Evolutionary conservation across 1,139 yeast species (phyloP), one percentile per base, ranked within the genome.

Genomic region (Magnusiomyces magnusii): DNA sequence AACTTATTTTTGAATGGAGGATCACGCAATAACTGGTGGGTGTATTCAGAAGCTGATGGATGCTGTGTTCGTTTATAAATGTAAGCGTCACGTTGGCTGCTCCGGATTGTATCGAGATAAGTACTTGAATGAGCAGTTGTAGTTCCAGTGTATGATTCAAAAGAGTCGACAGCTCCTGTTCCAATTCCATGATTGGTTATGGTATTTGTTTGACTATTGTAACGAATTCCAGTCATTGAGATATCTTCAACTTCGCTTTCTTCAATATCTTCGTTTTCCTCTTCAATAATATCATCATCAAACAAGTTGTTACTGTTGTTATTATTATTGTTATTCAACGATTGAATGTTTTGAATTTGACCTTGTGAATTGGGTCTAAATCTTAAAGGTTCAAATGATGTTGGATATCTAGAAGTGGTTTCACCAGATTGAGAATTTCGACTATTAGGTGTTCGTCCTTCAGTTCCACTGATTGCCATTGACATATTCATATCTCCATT

Each of bases 1-100:
- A 36, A 83, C 78, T 21, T 76, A 64, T 9, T 88, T 84, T 34
- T 82, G 65, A 65, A 78, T 71, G 57, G 82, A 73, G 19, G 80
- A 65, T 53, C 73, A 76, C 27, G 80, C 67, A 10, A 76, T 65
- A 39, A 63, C 63, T 24, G 81, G 76, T 60, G 78, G 78, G 36
- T 68, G 25, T 36, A 49, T 9, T 31, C 31, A 10, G 53, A 23
- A n/a, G 51, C 50, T 1, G 21, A 19, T 2, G 21, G n/a, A 7
- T 53, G 21, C 41, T 24, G 36, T 17, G 52, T 55, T 15, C 60
- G 58, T 19, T 53, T 55, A 10, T 39, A 47, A 17, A 55, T 50
- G 51, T 53, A 50, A 28, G 19, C 21, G 23, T 58, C 56, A 9
- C 41, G 53, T 5, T 42, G 53, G 24, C 51, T 31, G 23, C n/a